Evolutionary conservation across 768 basidiomycete genomes (phyloP).

Genomic region (Hypsizygus marmoreus): DNA sequence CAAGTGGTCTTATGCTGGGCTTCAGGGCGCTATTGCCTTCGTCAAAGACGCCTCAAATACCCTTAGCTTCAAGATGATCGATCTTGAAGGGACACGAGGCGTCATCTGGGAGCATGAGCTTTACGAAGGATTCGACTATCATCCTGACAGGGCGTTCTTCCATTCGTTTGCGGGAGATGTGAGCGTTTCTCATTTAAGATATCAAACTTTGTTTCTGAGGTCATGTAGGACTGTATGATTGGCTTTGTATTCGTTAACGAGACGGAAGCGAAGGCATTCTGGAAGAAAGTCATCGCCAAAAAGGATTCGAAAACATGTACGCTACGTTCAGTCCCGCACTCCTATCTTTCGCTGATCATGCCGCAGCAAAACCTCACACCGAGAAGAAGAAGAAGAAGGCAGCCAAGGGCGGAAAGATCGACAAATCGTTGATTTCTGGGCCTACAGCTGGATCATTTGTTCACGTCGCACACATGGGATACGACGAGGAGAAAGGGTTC

Average conservation of each 20-base stretch:
- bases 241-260: constrained; percentile 91
- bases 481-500: constrained; percentile 84
- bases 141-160: constrained; percentile 86
- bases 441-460: constrained; percentile 79
- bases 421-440: constrained; percentile 90
- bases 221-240: constrained; percentile 78
- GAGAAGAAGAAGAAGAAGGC: constrained; percentile 62
- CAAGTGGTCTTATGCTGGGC: constrained; percentile 85
- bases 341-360: constrained; percentile 8
- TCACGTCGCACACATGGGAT: constrained; percentile 96
- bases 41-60: constrained; percentile 58
- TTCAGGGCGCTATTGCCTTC: constrained; percentile 85
- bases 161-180: constrained; percentile 94
- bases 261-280: constrained; percentile 78
- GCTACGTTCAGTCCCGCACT: constrained; percentile 13
- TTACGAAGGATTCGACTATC: constrained; percentile 79
- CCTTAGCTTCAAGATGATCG: constrained; percentile 77
- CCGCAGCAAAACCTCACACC: constrained; percentile 47
- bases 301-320: constrained; percentile 61
- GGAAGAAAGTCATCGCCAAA: constrained; percentile 77
- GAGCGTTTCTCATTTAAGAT: constrained; percentile 33
- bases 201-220: constrained; percentile 1
- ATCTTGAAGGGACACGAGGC: constrained; percentile 80
- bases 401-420: constrained; percentile 74
- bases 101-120: constrained; percentile 94